Evolutionary conservation across 176 grass and related monocot species (phyloP).

Genomic region (Themeda triandra): DNA sequence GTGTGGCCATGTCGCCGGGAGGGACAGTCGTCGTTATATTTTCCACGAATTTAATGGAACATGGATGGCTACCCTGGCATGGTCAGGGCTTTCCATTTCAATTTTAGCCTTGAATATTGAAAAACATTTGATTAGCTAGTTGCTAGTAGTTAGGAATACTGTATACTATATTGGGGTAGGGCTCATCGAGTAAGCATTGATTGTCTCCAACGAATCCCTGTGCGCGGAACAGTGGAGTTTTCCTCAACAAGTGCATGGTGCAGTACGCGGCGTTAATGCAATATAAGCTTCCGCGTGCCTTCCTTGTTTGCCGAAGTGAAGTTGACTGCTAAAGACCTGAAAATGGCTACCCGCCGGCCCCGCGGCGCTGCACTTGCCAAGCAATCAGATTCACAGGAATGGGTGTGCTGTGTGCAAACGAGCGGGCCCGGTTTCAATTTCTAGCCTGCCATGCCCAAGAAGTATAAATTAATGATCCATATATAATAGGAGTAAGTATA

Average conservation of each 20-base stretch:
- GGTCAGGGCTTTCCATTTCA: not conserved
- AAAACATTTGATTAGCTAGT: not conserved
- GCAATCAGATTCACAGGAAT: not conserved
- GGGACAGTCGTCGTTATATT: not conserved
- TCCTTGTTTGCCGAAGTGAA: not conserved
- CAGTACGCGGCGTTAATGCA: not conserved
- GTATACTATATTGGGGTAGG: too few species aligned
- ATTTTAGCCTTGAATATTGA: not conserved
- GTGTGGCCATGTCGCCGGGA: not conserved
- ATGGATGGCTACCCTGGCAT: not conserved
- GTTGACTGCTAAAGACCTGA: not conserved
- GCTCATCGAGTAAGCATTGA: not conserved
- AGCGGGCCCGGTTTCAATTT: too few species aligned
- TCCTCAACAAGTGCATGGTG: not conserved
- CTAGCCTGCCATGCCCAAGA: too few species aligned
- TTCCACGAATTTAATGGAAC: not conserved
- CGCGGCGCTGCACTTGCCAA: not conserved
- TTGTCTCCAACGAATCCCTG: not conserved
- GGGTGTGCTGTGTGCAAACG: not conserved
- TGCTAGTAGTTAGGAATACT: too few species aligned
- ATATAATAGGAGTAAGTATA: too few species aligned
- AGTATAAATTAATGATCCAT: not conserved
- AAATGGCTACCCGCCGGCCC: not conserved
- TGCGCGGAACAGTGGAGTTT: not conserved
- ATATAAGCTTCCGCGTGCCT: not conserved